These are phyloP conservation scores for Rhodomyrtus psidioides DNA, from an alignment of 441 rosid genomes.

Conservation along the genomic window DNA sequence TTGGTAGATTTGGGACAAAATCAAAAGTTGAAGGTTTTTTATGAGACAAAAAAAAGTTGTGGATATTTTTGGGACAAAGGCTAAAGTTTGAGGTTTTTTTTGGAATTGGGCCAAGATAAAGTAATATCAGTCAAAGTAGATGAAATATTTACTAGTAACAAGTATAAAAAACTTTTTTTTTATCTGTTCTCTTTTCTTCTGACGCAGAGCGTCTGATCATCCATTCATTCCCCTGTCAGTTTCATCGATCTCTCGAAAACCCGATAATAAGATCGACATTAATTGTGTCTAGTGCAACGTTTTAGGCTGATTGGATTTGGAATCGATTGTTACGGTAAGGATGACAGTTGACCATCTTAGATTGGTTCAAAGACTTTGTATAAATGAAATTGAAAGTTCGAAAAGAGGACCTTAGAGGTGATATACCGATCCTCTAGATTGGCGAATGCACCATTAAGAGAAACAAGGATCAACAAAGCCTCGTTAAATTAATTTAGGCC, in stretches of 20 bases:
- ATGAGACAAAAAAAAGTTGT: no score
- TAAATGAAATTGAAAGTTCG: background rate
- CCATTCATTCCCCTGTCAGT: background rate
- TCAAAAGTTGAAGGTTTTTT: no score
- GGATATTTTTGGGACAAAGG: no score
- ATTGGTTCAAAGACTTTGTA: background rate
- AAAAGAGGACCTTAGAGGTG: background rate
- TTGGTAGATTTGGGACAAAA: no score
- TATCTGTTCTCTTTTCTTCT: background rate
- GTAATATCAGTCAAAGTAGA: background rate
- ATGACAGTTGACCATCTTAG: background rate
- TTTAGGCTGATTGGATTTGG: background rate
- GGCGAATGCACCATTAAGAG: background rate
- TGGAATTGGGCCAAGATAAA: no score
- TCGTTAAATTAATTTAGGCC: background rate
- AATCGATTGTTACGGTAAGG: background rate
- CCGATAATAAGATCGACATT: background rate
- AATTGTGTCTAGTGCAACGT: accelerated
- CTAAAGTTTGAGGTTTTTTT: no score
- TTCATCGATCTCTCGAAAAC: background rate
- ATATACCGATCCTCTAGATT: background rate
- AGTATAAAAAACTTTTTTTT: background rate
- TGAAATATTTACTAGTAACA: background rate
- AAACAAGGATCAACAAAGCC: background rate
- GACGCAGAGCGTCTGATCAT: background rate